A percentile compares a stretch with the other conserved stretches of the same genome.
phyloP scores from a whole-genome alignment of 805 yeast species.

The Candida coleopterorum region DNA sequence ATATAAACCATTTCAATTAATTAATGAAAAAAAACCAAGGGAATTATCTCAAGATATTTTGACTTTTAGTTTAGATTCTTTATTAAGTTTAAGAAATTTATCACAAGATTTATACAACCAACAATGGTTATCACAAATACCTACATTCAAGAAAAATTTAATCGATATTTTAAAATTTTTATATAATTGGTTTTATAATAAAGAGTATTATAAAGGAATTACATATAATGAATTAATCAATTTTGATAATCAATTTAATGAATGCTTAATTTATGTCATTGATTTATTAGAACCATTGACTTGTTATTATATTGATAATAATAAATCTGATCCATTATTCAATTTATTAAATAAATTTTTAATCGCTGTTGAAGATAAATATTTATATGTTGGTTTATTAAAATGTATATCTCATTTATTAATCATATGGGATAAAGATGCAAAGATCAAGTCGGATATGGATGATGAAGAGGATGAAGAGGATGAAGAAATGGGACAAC shows the following conservation, averaged over 20 bases:
- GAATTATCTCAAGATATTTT: slow-evolving; percentile 17
- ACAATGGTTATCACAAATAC: slow-evolving; percentile 60
- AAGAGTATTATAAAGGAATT: background rate
- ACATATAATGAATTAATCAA: slow-evolving; percentile 11
- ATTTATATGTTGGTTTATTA: slow-evolving; percentile 61
- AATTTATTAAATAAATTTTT: slow-evolving; percentile 49
- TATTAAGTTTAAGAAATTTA: slow-evolving; percentile 72
- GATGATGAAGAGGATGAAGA: slow-evolving; percentile 12
- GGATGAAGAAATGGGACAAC: slow-evolving; percentile 10
- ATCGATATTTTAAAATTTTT: slow-evolving; percentile 41
- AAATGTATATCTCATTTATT: slow-evolving; percentile 77
- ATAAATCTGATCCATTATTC: slow-evolving; percentile 66
- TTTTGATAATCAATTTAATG: slow-evolving; percentile 40
- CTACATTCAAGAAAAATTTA: slow-evolving; percentile 42
- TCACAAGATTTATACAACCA: slow-evolving; percentile 83
- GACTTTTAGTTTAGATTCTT: slow-evolving; percentile 37
- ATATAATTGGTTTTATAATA: slow-evolving; percentile 27
- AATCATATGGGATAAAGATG: slow-evolving; percentile 30
- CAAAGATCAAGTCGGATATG: slow-evolving; percentile 34
- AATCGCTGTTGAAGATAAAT: slow-evolving; percentile 56
- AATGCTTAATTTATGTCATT: slow-evolving; percentile 59
- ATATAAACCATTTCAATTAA: slow-evolving; percentile 27
- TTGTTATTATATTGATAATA: slow-evolving; percentile 74
- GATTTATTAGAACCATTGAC: slow-evolving; percentile 84
- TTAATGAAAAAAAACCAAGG: slow-evolving; percentile 11